Evolutionary conservation across 495 filamentous ascomycete genomes (phyloP), one percentile per base, ranked within the genome.

Genomic region (Hypoxylon crocopeplum): DNA sequence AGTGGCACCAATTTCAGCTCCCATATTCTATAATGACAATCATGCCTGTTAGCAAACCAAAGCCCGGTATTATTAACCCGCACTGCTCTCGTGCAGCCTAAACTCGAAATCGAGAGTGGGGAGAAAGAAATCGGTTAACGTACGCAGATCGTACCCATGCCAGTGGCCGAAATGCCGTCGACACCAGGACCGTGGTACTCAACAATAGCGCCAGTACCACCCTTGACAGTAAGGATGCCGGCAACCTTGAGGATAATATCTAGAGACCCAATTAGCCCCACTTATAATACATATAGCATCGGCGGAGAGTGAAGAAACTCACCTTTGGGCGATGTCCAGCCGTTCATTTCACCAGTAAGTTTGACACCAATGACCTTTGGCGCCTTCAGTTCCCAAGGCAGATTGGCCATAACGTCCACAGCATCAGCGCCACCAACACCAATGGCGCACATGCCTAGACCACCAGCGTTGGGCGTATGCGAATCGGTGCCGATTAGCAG

Each of bases 401-500:
- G 86, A 77, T 92, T 90, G 64, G 92, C 95, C 93, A 98, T 97
- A 66, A 97, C 94, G 75, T 98, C 94, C 62, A 98, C 94, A 49
- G 94, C 94, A 79, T 98, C 94, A 72, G 94, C 94, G 83, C 94
- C 94, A 82, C 94, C 94, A 58, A 98, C 94, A 86, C 94, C 94
- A 69, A 98, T 96, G 59, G 94, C 93, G 66, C 83, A 86, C 88
- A 93, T 96, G 66, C 90, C 93, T 62, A 98, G 88, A 84, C 94
- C 94, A 82, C 95, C 94, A 70, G 88, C 94, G 75, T 98, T 98
- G 59, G 95, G 95, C 39, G 94, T 98, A 80, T 98, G 94, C 37
- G 93, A 97, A 76, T 98, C 94, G 70, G 94, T 98, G 76, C 94
- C 94, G 76, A 98, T 98, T 78, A 98, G 84, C 56, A 98, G 85